Evolutionary conservation across 225 moss, liverwort and hornwort species (phyloP).

Genomic region (Polytrichum commune): DNA sequence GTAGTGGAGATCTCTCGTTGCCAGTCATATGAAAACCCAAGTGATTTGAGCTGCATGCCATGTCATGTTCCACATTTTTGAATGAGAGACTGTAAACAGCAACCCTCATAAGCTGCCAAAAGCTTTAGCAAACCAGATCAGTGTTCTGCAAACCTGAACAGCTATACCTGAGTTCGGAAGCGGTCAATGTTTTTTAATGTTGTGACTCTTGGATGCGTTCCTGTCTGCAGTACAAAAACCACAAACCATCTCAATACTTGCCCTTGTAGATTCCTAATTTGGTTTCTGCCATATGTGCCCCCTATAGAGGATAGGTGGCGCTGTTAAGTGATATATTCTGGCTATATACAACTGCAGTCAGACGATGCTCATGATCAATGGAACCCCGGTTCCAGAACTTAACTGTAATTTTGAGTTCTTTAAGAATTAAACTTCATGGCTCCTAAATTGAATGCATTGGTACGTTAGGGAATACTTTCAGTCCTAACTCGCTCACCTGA

Average conservation of each 20-base stretch:
- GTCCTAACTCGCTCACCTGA: neutral
- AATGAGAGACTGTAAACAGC: neutral
- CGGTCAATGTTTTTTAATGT: constrained; percentile 80
- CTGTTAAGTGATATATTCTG: too few species aligned
- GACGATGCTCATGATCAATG: neutral
- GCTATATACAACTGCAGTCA: too few species aligned
- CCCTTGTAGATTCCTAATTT: too few species aligned
- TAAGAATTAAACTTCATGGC: neutral
- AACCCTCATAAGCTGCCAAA: neutral
- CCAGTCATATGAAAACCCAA: constrained; percentile 98
- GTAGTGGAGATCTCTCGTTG: constrained; percentile 93
- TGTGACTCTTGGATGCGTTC: constrained; percentile 94
- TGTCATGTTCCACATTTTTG: neutral
- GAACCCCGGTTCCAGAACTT: neutral
- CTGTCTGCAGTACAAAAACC: constrained; percentile 55
- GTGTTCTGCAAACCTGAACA: too few species aligned
- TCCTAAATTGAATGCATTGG: neutral
- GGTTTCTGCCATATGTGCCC: too few species aligned
- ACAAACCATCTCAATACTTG: too few species aligned
- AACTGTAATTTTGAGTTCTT: neutral
- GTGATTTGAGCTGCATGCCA: constrained; percentile 69
- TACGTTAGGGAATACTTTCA: neutral
- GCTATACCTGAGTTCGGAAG: constrained; percentile 74
- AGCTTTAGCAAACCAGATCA: too few species aligned
- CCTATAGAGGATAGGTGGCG: too few species aligned